Base-by-base conservation (phyloP, 352 stramenopile species). In the Phytophthora parvispora region DNA sequence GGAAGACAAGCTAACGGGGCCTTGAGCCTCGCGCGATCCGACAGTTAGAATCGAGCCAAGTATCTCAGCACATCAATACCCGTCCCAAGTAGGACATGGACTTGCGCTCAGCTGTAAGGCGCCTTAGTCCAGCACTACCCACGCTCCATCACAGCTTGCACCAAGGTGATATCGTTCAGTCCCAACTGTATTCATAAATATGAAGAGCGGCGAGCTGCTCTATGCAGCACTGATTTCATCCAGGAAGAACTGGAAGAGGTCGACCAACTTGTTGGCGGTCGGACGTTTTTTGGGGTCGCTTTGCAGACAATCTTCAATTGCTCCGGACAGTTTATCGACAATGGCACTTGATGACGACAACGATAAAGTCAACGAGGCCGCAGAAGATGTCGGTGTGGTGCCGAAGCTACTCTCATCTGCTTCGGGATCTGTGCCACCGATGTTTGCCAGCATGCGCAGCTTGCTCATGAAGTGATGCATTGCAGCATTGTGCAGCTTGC, bases 291-390 rank as follows among this genome's bases (percentile, higher is more conserved):
- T 85, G 6, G 85, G 78, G 32, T 90, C 78, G 27, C 77, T 82
- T 32, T 90, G 78, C 20, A 94, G 64, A 52, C 85, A 94, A 22
- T 86, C 80, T 38, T 83, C 65, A 43, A 93, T 84, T 6, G 76
- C 58, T 6, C 64, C 57, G 24, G 84, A 74, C 6, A 91, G 50
- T 51, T 83, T 86, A 49, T 84, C 80, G 2, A 83, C 75, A 22
- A 83, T 55, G 38, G 80, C 64, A 15, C 70, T 70, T 7, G 77
- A 75, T 0, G 75, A 80, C 2, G 67, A 67, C 27, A 77, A 58
- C 48, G 72, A 76, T 25, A 81, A 13, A 24, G 67, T 71, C 32
- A 80, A 60, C 12, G 64, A 78, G 29, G 60, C 70, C 7, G 69
- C 70, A 9, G 77, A 83, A 4, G 77, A 83, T 15, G 80, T 81